phyloP scores from a whole-genome alignment of 2,329 filamentous ascomycete species.

The Cladophialophora psammophila region DNA sequence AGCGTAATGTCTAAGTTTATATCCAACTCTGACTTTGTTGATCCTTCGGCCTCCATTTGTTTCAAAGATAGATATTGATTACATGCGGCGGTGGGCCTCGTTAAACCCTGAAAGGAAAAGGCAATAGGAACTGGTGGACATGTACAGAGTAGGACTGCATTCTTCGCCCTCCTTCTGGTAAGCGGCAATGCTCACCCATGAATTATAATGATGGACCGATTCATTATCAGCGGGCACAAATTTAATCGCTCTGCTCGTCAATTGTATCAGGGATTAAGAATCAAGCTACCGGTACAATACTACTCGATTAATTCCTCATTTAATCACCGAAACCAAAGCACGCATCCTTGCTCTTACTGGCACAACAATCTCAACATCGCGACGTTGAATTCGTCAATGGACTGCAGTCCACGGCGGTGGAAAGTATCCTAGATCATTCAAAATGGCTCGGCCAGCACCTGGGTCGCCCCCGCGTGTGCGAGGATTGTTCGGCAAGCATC shows the following conservation, averaged over 20 bases:
- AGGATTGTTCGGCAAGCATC: neutral
- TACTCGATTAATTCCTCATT: neutral
- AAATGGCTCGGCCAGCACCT: neutral
- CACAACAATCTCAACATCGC: neutral
- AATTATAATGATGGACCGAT: neutral
- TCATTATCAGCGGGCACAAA: too few relatives aligned
- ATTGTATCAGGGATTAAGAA: neutral
- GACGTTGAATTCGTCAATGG: neutral
- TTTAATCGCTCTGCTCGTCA: neutral
- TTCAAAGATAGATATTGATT: constrained; percentile 4
- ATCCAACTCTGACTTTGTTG: neutral
- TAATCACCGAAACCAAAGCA: neutral
- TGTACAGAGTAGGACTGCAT: neutral
- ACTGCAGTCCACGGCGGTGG: neutral
- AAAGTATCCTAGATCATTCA: neutral
- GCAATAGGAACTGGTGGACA: neutral
- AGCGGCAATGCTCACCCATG: neutral
- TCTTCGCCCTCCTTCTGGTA: neutral
- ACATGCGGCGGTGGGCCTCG: neutral
- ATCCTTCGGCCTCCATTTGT: neutral
- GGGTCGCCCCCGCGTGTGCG: neutral
- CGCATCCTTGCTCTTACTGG: neutral
- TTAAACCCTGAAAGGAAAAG: neutral
- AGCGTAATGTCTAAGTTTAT: neutral
- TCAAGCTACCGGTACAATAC: neutral